Conservation (phyloP, 805 yeast genomes). For the Saccharomycopsis sp. region DNA sequence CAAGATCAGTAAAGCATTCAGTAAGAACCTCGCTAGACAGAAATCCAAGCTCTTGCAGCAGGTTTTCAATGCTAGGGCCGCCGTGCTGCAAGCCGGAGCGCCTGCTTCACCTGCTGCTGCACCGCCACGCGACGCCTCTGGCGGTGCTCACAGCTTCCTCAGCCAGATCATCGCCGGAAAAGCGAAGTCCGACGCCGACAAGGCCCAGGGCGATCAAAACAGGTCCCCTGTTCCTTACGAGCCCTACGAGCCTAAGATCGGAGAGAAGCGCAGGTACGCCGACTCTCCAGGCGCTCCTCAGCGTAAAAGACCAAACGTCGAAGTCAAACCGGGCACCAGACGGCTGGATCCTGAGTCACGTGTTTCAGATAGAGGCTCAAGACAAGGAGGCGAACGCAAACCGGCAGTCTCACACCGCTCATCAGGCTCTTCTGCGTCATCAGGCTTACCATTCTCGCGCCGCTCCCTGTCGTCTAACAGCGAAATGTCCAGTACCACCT, state of each 20-base stretch:
- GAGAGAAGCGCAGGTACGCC: background rate
- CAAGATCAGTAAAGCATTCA: background rate
- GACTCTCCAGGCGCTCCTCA: background rate
- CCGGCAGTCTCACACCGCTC: background rate
- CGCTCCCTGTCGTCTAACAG: background rate
- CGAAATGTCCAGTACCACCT: background rate
- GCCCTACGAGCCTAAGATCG: background rate
- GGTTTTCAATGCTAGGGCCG: background rate
- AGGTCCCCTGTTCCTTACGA: background rate
- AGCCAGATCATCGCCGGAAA: background rate
- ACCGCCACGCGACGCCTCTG: background rate
- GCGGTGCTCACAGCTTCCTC: background rate
- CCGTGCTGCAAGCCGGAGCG: background rate
- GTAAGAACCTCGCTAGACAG: background rate
- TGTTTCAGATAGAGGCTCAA: background rate
- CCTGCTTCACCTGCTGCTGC: background rate
- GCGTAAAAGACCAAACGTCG: background rate
- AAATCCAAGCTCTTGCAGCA: background rate
- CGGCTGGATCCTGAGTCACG: background rate
- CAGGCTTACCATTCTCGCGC: background rate
- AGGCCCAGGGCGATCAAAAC: background rate
- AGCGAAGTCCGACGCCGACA: background rate
- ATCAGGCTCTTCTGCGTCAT: background rate
- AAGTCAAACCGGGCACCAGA: background rate
- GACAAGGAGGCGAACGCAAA: background rate